Conservation (phyloP, 495 filamentous ascomycete species). For the Aspergillus cavernicola region DNA sequence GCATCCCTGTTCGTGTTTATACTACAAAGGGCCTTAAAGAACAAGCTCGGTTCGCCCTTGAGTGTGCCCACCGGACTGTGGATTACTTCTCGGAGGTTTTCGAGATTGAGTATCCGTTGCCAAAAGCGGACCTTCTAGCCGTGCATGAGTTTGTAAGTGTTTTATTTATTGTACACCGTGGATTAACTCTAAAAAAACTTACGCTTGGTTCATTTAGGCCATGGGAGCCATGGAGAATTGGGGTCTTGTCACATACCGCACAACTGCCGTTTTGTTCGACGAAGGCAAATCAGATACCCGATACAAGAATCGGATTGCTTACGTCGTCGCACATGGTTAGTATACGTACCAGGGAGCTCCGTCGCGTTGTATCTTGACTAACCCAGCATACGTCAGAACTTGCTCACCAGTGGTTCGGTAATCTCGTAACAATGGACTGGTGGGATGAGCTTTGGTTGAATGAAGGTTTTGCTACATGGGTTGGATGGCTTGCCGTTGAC, state of each 20-base stretch:
- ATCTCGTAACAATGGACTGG: slow-evolving; percentile 76
- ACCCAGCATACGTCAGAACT: slow-evolving; percentile 52
- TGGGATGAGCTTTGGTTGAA: slow-evolving; percentile 98
- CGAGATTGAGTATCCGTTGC: slow-evolving; percentile 89
- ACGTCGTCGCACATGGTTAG: slow-evolving; percentile 78
- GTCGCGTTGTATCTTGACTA: not conserved
- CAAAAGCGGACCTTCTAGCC: slow-evolving; percentile 90
- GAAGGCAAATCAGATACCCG: slow-evolving; percentile 82
- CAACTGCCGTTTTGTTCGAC: slow-evolving; percentile 88
- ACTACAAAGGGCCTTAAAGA: slow-evolving; percentile 87
- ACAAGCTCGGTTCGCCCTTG: slow-evolving; percentile 79
- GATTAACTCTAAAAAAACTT: slow-evolving; percentile 17
- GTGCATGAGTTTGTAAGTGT: slow-evolving; percentile 88
- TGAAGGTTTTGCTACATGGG: slow-evolving; percentile 97
- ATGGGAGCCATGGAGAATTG: slow-evolving; percentile 81
- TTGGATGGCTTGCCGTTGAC: slow-evolving; percentile 90
- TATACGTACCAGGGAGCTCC: not conserved
- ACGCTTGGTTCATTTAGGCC: slow-evolving; percentile 45
- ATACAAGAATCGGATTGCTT: slow-evolving; percentile 87
- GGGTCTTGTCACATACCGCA: slow-evolving; percentile 94
- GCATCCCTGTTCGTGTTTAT: slow-evolving; percentile 90
- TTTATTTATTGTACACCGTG: not conserved
- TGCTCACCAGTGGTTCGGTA: slow-evolving; percentile 98
- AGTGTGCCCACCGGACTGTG: slow-evolving; percentile 82
- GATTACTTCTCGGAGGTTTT: slow-evolving; percentile 95